phyloP scores from a whole-genome alignment of 2,329 filamentous ascomycete species.

The Coniochaeta sp. region DNA sequence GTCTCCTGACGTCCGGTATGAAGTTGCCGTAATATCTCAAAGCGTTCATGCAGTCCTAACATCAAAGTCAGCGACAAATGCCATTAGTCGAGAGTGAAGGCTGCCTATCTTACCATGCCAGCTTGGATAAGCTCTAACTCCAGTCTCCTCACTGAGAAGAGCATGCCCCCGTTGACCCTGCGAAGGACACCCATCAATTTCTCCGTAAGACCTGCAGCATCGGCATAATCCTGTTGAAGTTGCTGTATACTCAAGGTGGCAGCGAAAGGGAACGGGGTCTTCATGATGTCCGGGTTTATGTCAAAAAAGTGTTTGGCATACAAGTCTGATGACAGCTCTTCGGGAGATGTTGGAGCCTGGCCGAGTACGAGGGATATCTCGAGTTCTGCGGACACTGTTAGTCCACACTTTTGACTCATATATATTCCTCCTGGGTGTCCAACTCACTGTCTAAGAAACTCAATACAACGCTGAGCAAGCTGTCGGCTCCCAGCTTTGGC shows the following conservation, averaged over 20 bases:
- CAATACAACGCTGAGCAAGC: conserved; percentile 31
- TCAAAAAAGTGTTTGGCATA: conserved; percentile 32
- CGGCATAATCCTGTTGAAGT: conserved; percentile 25
- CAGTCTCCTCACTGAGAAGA: conserved; percentile 28
- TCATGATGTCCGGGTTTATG: conserved; percentile 14
- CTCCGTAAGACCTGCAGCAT: conserved; percentile 20
- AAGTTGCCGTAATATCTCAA: conserved; percentile 32
- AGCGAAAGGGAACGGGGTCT: conserved; percentile 26
- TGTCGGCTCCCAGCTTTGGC: conserved; percentile 19
- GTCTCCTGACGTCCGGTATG: conserved; percentile 28
- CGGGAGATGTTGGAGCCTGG: conserved; percentile 17
- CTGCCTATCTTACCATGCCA: conserved; percentile 34
- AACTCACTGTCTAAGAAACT: conserved; percentile 44
- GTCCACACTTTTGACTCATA: neutral
- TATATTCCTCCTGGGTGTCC: neutral
- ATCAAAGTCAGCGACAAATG: neutral
- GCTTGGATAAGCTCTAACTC: conserved; percentile 44
- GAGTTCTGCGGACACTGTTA: conserved; percentile 28
- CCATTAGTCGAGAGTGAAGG: neutral
- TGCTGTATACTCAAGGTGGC: conserved; percentile 26
- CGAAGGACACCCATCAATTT: conserved; percentile 17
- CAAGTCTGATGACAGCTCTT: conserved; percentile 32
- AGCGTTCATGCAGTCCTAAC: conserved; percentile 28
- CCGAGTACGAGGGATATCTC: conserved; percentile 33
- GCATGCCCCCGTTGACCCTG: neutral